Evolutionary conservation across 116 monocot genomes (phyloP).

Genomic region (Posidonia oceanica): DNA sequence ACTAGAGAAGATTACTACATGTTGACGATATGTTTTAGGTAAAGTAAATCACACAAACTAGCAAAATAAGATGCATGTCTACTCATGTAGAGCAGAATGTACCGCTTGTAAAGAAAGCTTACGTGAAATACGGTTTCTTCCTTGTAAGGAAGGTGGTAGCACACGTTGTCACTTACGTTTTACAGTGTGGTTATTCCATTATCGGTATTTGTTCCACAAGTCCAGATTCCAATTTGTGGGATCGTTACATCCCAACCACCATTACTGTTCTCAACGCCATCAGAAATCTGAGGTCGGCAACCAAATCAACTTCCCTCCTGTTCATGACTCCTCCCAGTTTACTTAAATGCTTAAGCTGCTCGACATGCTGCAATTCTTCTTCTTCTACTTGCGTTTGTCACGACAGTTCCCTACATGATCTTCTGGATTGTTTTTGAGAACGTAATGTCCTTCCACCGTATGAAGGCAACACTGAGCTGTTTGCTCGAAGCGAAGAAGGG

Average conservation of each 20-base stretch:
- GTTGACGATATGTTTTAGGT: no score
- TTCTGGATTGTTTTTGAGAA: conserved; percentile 26
- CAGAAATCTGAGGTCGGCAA: conserved; percentile 23
- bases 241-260: conserved; percentile 22
- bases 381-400: not conserved
- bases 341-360: no score
- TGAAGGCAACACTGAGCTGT: conserved; percentile 18
- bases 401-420: conserved; percentile 15
- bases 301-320: not conserved
- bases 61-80: not conserved
- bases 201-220: conserved; percentile 27
- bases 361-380: no score
- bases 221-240: conserved; percentile 29
- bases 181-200: conserved; percentile 33
- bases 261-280: conserved; percentile 25
- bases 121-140: conserved; percentile 34
- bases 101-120: conserved; percentile 22
- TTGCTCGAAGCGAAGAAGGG: conserved; percentile 19
- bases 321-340: no score
- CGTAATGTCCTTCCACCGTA: conserved; percentile 24
- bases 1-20: no score
- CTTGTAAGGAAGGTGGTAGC: conserved; percentile 28
- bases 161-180: conserved; percentile 25
- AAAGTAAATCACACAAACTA: not conserved
- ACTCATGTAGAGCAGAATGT: conserved; percentile 21